Evolutionary conservation across 2,329 filamentous ascomycete genomes (phyloP).

Genomic region (Massarina eburnea): DNA sequence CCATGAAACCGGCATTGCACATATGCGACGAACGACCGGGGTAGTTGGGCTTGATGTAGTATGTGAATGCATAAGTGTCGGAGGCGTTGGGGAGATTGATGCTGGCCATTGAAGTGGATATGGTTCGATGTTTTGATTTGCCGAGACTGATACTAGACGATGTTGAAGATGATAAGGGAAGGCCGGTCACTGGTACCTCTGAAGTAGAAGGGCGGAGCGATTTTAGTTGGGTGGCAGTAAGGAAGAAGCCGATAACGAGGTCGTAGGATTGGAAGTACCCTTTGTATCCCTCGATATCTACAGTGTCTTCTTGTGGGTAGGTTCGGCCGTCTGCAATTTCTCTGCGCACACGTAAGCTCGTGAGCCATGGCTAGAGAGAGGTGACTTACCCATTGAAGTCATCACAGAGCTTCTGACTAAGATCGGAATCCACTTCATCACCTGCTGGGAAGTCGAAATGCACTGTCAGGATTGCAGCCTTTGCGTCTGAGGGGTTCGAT

Average conservation of each 20-base stretch:
- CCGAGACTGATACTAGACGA: constrained; percentile 4
- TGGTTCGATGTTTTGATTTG: not conserved
- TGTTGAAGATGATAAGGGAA: not conserved
- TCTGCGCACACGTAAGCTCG: not conserved
- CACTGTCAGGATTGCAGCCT: constrained; percentile 7
- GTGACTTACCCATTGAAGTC: constrained; percentile 8
- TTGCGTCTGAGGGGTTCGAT: constrained; percentile 1
- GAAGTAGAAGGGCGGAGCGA: not conserved
- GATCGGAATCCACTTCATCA: constrained; percentile 3
- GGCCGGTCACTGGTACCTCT: constrained; percentile 1
- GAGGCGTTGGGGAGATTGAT: not conserved
- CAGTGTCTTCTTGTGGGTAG: constrained; percentile 9
- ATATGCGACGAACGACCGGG: constrained; percentile 83
- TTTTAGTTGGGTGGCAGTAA: constrained; percentile 2
- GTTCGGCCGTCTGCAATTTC: constrained; percentile 7
- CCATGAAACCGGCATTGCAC: constrained; percentile 60
- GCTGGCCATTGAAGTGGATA: not conserved
- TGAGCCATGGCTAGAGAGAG: not conserved
- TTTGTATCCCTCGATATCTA: constrained; percentile 2
- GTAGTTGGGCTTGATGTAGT: constrained; percentile 90
- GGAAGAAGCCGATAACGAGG: constrained; percentile 7
- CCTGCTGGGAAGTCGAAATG: constrained; percentile 8
- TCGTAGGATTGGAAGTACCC: constrained; percentile 8
- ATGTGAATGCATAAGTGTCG: constrained; percentile 40
- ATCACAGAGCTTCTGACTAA: constrained; percentile 3